A percentile compares a stretch with the other conserved stretches of the same genome.
Conservation (phyloP, 257 asterid species). For the Haberlea rhodopensis region DNA sequence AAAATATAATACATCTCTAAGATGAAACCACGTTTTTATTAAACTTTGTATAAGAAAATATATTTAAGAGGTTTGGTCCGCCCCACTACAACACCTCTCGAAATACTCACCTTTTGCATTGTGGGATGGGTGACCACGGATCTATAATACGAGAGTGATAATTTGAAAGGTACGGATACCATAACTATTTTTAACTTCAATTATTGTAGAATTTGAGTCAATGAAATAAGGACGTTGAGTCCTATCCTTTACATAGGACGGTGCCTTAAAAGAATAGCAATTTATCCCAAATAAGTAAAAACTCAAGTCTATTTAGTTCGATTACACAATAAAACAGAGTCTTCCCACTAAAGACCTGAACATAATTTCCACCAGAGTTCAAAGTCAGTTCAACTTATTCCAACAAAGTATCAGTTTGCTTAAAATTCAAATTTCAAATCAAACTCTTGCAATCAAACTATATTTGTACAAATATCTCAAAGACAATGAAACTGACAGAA, state of each 20-base stretch:
- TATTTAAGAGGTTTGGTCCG: no score
- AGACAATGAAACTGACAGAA: neutral
- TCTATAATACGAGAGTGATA: no score
- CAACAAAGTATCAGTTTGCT: slow-evolving; percentile 9
- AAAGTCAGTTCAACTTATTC: neutral
- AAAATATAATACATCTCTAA: no score
- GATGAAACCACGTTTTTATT: no score
- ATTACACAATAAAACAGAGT: neutral
- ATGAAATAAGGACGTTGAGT: slow-evolving; percentile 3
- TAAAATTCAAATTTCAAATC: slow-evolving; percentile 6
- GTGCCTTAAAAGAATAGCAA: slow-evolving; percentile 15
- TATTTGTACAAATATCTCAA: neutral
- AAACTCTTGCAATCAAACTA: slow-evolving; percentile 23
- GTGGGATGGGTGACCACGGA: no score
- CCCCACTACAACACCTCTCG: neutral
- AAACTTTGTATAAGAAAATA: no score
- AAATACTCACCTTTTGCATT: neutral
- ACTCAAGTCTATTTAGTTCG: slow-evolving; percentile 7
- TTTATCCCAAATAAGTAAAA: slow-evolving; percentile 12
- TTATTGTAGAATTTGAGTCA: no score
- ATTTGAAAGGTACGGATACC: no score
- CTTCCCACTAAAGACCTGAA: neutral
- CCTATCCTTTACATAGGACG: neutral
- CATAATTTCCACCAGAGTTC: neutral
- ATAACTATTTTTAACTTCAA: no score